Base-by-base conservation (phyloP, 139 green algal genomes). In the Dunaliella sp. region DNA sequence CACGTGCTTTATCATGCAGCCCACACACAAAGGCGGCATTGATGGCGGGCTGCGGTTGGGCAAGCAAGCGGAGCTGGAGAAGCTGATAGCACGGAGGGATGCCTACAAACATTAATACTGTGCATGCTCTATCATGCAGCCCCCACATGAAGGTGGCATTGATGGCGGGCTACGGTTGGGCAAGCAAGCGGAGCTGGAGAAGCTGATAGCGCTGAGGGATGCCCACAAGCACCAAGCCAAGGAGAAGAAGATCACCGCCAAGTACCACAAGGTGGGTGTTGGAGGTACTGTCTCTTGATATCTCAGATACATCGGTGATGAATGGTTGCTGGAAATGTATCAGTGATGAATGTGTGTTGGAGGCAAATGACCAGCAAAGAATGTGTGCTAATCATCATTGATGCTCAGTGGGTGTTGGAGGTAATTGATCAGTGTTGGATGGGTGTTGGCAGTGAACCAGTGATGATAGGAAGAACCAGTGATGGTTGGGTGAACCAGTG, bases 221-320 rank as follows among this genome's bases (percentile, higher is more conserved):
- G 58, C 89, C 34, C 86, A 89, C 7, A 25, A 90, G 31, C 75
- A 79, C 1, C 31, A 86, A 38, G 92, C 95, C 83, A 36, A 80
- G 73, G 93, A 97, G 89, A 86, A 87, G 34, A 94, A 94, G 81
- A 91, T 93, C 59, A 91, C 95, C 0, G 83, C 88, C 16, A 86
- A 88, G 26, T 98, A 98, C 83, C 95, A 97, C 87, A 95, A 95
- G 90, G 95, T 95, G 86, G 3, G 77, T n/a, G n/a, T n/a, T n/a
- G n/a, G n/a, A n/a, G n/a, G n/a, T n/a, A n/a, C n/a, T n/a, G n/a
- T n/a, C n/a, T n/a, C n/a, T n/a, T n/a, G n/a, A n/a, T n/a, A n/a
- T n/a, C n/a, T n/a, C n/a, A n/a, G n/a, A n/a, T n/a, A n/a, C n/a
- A n/a, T n/a, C n/a, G n/a, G n/a, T n/a, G n/a, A n/a, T n/a, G n/a